Conservation (phyloP, 495 filamentous ascomycete genomes). For the Hyaloscypha bicolor region DNA sequence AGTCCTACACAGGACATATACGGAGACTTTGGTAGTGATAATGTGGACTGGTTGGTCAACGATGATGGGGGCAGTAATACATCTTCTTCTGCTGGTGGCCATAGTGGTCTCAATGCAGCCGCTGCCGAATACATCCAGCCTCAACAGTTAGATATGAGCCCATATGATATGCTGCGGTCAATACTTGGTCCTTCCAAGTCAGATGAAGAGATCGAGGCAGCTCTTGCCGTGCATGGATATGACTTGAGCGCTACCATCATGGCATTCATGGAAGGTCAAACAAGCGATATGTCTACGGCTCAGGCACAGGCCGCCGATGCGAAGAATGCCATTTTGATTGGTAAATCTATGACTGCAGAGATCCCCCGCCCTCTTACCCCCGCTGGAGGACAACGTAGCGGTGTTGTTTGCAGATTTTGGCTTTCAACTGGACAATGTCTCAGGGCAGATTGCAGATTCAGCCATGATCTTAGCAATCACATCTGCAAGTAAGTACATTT, state of each 20-base stretch:
- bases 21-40: slow-evolving; percentile 89
- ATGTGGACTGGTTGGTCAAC: slow-evolving; percentile 93
- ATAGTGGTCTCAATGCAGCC: slow-evolving; percentile 69
- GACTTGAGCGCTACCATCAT: slow-evolving; percentile 90
- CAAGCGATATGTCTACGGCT: slow-evolving; percentile 40
- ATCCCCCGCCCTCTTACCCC: slow-evolving; percentile 72
- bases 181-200: slow-evolving; percentile 86
- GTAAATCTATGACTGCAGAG: slow-evolving; percentile 81
- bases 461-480: slow-evolving; percentile 92
- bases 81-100: slow-evolving; percentile 67
- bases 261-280: slow-evolving; percentile 72
- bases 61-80: slow-evolving; percentile 81
- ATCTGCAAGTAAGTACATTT: slow-evolving; percentile 87
- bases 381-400: slow-evolving; percentile 68
- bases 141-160: slow-evolving; percentile 87
- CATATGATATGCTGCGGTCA: slow-evolving; percentile 96
- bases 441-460: slow-evolving; percentile 94
- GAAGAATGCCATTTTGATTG: slow-evolving; percentile 69
- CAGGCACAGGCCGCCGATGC: slow-evolving; percentile 49
- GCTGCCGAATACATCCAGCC: slow-evolving; percentile 75
- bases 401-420: slow-evolving; percentile 95
- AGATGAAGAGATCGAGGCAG: slow-evolving; percentile 91
- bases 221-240: slow-evolving; percentile 86
- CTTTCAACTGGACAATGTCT: slow-evolving; percentile 90
- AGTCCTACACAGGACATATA: slow-evolving; percentile 81